Evolutionary conservation across 805 yeast species (phyloP), one percentile per base, ranked within the genome.

Genomic region (Yamadazyma sp.): DNA sequence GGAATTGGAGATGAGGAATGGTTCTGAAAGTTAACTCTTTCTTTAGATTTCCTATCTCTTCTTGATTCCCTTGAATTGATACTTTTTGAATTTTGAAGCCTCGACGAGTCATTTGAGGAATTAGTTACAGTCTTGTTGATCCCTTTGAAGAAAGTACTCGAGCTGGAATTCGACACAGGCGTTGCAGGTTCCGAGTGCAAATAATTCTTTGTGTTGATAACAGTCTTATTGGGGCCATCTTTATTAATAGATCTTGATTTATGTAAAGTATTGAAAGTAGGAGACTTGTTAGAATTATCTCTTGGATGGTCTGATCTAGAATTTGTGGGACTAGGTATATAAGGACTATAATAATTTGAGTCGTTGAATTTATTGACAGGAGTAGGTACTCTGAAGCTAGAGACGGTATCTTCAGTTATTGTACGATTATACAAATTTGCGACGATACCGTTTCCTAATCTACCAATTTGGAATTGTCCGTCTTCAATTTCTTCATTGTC

Each of bases 391-490:
- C 44, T 25, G 4, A 28, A 22, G 35, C 40, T 35, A 3, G 42
- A 31, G 5, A 31, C 25, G 1, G 42, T 30, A 12, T 44, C 48
- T 3, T 32, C 39, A 21, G 21, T 16, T 2, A 33, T 11, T 7
- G 20, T 24, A 17, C 36, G 30, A 12, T 49, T 47, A 36, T 44
- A 52, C 7, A 49, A 21, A 36, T 49, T 60, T 7, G 64, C 48
- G 3, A 51, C 50, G 6, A 64, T 50, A 1, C 59, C 58, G 27
- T 52, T 43, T 1, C 72, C 72, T 4, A 65, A 19, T 33, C 68
- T 47, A 1, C 67, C 68, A 18, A 51, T 44, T 27, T 33, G 19
- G 31, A 43, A 27, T 44, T 29, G 25, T 18, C 38, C 23, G 23
- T 39, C 40, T 7, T 16, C 13, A 10, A 27, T 23, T 18, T 24